Evolutionary conservation across 345 rosid species (phyloP).

Genomic region (Noccaea caerulescens): DNA sequence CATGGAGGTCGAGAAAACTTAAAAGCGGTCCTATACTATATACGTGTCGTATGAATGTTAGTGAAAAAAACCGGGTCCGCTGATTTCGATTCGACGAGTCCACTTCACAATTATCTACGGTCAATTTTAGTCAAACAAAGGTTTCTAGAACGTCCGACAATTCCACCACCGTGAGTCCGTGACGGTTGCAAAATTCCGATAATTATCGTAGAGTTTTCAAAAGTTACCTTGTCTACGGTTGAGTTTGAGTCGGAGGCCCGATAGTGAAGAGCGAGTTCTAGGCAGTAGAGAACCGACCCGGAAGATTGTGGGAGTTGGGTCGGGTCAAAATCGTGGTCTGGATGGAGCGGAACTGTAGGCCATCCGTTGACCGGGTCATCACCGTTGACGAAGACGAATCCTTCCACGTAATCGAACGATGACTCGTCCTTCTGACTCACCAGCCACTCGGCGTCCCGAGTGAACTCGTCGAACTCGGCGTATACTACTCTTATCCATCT

Average conservation of each 20-base stretch:
- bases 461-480: conserved; percentile 67
- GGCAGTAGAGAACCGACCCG: conserved; percentile 82
- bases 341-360: conserved; percentile 69
- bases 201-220: neutral
- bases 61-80: neutral
- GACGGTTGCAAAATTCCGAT: neutral
- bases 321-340: conserved; percentile 54
- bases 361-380: conserved; percentile 86
- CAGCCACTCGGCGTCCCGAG: conserved; percentile 78
- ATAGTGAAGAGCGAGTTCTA: conserved; percentile 81
- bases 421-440: conserved; percentile 58
- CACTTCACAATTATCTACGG: conserved; percentile 16
- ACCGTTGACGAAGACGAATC: conserved; percentile 81
- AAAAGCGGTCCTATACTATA: conserved; percentile 28
- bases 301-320: conserved; percentile 51
- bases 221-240: conserved; percentile 67
- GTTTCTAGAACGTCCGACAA: conserved; percentile 30
- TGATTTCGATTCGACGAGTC: conserved; percentile 17
- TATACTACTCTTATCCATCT: conserved; percentile 92
- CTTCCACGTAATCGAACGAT: conserved; percentile 88
- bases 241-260: conserved; percentile 48
- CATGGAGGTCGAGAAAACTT: conserved; percentile 40
- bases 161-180: conserved; percentile 27
- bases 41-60: conserved; percentile 42
- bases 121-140: conserved; percentile 34